Base-by-base conservation (phyloP, 805 yeast species). In the Metschnikowia bowlesiae region DNA sequence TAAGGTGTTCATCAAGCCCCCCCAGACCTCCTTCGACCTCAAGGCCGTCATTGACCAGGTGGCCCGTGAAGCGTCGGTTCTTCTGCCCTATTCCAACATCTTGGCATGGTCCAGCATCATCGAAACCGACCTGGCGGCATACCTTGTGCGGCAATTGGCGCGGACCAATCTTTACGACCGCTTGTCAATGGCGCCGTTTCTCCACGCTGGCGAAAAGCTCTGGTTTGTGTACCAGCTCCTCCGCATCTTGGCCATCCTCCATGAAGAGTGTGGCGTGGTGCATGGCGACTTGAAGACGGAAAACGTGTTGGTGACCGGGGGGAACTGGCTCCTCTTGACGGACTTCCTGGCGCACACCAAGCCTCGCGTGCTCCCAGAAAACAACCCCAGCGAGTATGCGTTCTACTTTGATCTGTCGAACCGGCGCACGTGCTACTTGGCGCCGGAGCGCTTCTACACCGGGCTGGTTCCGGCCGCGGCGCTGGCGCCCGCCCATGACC, bases 221-320 rank as follows among this genome's bases (percentile, higher is more conserved):
- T 94, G 97, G 87, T 76, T 92, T 34, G 81, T 83, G 4, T 94
- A 82, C 62, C 99, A 94, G 66, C 66, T 92, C 50, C 63, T 94
- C 30, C 72, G 75, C n/a, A 79, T 85, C 0, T 59, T 91, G 33
- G 70, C 75, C 1, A 78, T 79, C 46, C 75, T 91, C 49, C 98
- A 94, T 63, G 71, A 70, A 5, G 61, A 71, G 14, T 55, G 69
- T 30, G 77, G 72, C 8, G 74, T 90, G 4, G 79, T 71, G 49
- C 99, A 94, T 66, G 98, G 99, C 6, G 98, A 94, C 70, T 76
- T 94, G 54, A 91, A 94, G 68, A 75, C 92, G 0, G 99, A 94
- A 66, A 94, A 94, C 65, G 79, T 94, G 11, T 69, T 94, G 48
- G 84, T 90, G 4, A 86, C 96, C 0, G 81, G 92, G 30, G 88